phyloP scores from a whole-genome alignment of 1,284 basidiomycete species.

The Ceratorhiza oryzae-sativae region DNA sequence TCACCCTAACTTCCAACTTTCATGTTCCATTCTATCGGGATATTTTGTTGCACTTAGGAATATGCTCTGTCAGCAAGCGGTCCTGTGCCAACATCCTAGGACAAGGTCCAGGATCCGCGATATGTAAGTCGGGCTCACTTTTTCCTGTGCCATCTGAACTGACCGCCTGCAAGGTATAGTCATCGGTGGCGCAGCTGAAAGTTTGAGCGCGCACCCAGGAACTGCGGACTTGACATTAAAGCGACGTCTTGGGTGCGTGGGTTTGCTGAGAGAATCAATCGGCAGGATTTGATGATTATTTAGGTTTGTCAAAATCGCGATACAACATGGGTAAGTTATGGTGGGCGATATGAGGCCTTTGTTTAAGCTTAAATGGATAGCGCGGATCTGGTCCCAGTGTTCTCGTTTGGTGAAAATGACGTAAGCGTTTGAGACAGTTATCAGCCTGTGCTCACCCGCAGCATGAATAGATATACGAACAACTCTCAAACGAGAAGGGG shows the following conservation, averaged over 20 bases:
- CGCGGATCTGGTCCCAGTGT: conserved; percentile 92
- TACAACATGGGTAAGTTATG: conserved; percentile 83
- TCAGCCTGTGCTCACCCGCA: not conserved
- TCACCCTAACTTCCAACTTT: conserved; percentile 93
- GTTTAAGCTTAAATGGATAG: conserved; percentile 51
- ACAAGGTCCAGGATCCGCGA: conserved; percentile 64
- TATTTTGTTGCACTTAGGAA: conserved; percentile 81
- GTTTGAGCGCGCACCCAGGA: conserved; percentile 90
- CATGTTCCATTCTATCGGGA: conserved; percentile 93
- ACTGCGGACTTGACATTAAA: conserved; percentile 92
- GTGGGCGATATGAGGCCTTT: conserved; percentile 10
- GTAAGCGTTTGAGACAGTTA: conserved; percentile 56
- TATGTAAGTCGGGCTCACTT: not conserved
- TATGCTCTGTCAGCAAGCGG: conserved; percentile 89
- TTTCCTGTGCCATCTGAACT: conserved; percentile 49
- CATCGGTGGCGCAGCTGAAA: conserved; percentile 95
- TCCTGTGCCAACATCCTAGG: conserved; percentile 91
- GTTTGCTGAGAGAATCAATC: conserved; percentile 39
- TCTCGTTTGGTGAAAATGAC: conserved; percentile 98
- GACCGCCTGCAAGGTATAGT: conserved; percentile 85
- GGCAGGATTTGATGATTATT: conserved; percentile 48
- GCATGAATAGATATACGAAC: conserved; percentile 81
- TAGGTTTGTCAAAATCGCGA: conserved; percentile 95
- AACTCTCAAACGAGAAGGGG: conserved; percentile 93
- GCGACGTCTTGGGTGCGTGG: conserved; percentile 49